Evolutionary conservation across 306 rosid genomes (phyloP), one percentile per base, ranked within the genome.

Genomic region (Gillenia trifoliata): DNA sequence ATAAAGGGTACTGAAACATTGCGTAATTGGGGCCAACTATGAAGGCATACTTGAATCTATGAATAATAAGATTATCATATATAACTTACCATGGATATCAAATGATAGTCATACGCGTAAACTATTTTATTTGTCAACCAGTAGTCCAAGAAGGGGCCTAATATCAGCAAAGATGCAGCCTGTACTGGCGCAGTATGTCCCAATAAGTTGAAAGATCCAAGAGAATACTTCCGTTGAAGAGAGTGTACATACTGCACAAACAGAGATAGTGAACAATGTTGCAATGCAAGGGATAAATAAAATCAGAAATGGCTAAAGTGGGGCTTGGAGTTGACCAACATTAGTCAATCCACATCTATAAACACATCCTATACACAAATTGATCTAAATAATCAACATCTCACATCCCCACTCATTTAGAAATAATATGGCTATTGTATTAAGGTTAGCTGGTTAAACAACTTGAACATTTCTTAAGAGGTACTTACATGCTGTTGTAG

Each of bases 111-210:
- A 71, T 83, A 91, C 25, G 88, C 79, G 7, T 82, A 80, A 60
- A 91, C 89, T 83, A 85, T 77, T 79, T 88, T 87, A 47, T 59
- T 78, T 61, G 93, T 91, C 83, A 91, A 78, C 92, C 90, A 85
- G 71, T 82, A 85, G 83, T 91, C 96, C 64, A 88, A 68, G 67
- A 91, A 88, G 54, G 96, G 96, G 36, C 96, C 96, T 15, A 78
- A 22, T 70, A 85, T 62, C 30, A 88, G 80, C 71, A 91, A 67
- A 60, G 90, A 85, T 63, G 89, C 74, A 49, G 96, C 93, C 77
- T 91, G 96, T 62, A 85, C 86, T 13, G 96, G 96, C 19, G 96
- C 96, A 25, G 89, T 89, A 64, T 91, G 93, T 70, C 92, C 89
- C 84, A 91, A 68, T 80, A 91, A 81, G 72, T 89, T 85, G 83